Base-by-base conservation (phyloP, 176 grass and related monocot species). In the Phoenix dactylifera region DNA sequence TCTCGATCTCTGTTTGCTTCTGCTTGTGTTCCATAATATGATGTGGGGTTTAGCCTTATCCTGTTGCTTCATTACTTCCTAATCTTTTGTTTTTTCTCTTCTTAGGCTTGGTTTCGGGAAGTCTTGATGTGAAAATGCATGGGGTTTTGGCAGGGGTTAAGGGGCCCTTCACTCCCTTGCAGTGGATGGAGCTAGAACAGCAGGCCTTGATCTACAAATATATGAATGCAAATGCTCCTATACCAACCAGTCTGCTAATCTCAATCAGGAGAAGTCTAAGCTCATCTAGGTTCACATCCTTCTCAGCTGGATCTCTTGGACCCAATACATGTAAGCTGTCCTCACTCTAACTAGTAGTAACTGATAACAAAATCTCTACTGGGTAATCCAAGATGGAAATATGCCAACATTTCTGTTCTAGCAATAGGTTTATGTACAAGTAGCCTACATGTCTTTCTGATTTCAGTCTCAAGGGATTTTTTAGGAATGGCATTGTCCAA, bases 81-180 rank as follows among this genome's bases (percentile, higher is more conserved):
- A 35, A 23, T 49, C 7, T 7, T 44, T 22, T 25, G 55, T 18
- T 1, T 53, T 17, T 32, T 6, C 4, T 6, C 3, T 28, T 62
- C 19, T 35, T 32, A 62, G 59, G 29, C 1, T 20, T 62, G 59
- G 9, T 4, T 7, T 44, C 39, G 48, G 18, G 60, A 19, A 22
- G 16, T 14, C 35, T 44, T 9, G 30, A 15, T 48, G 29, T 48
- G 9, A 15, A 10, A 15, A 20, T 73, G 77, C 58, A 76, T 66
- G 61, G 70, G 17, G 56, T 93, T 52, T 52, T 98, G 23, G 83
- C 15, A 7, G 16, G n/a, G 17, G 25, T 16, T 32, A 59, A 16
- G 22, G 60, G 60, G 4, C 12, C 16, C 29, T 62, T 22, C 60
- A 48, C 60, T 44, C 30, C 60, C 30, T 62, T 18, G 22, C 60